Percentiles rank a stretch among this genome's conserved stretches.
phyloP scores from a whole-genome alignment of 352 stramenopile genomes.

The Blastocystis sp. region DNA sequence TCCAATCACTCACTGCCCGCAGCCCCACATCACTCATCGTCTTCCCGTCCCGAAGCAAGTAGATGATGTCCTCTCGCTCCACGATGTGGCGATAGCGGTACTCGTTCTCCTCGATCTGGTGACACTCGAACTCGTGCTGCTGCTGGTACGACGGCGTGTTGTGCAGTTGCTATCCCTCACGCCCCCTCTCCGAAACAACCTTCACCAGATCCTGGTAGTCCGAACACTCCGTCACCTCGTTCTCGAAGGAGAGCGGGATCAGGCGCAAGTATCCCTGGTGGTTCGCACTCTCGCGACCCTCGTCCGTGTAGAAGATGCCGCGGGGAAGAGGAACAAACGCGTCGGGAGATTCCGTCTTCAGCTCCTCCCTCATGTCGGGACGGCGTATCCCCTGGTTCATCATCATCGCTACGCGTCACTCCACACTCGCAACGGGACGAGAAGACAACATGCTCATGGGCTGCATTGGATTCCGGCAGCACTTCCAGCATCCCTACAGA shows the following conservation, averaged over 20 bases:
- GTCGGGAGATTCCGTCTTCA: background rate
- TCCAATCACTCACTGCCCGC: background rate
- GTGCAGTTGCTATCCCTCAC: slow-evolving; percentile 33
- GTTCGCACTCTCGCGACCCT: background rate
- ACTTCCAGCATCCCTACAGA: slow-evolving; percentile 59
- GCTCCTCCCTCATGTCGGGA: background rate
- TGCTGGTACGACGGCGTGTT: background rate
- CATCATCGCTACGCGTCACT: background rate
- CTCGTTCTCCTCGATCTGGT: slow-evolving; percentile 29
- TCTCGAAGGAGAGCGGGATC: slow-evolving; percentile 55
- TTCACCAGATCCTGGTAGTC: slow-evolving; percentile 46
- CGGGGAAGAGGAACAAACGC: background rate
- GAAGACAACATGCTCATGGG: background rate
- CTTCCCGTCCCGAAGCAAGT: background rate
- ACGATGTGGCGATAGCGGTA: background rate
- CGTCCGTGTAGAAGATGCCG: slow-evolving; percentile 49
- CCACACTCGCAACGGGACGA: background rate
- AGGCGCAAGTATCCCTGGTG: slow-evolving; percentile 52
- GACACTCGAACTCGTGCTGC: background rate
- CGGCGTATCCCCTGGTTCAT: background rate
- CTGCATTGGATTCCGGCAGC: background rate
- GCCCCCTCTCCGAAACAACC: background rate
- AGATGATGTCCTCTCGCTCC: background rate
- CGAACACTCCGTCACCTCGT: slow-evolving; percentile 49
- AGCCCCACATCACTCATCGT: background rate